These are phyloP conservation scores for Penicillium sp. DNA, from an alignment of 2,329 filamentous ascomycete species.

Conservation along the genomic window DNA sequence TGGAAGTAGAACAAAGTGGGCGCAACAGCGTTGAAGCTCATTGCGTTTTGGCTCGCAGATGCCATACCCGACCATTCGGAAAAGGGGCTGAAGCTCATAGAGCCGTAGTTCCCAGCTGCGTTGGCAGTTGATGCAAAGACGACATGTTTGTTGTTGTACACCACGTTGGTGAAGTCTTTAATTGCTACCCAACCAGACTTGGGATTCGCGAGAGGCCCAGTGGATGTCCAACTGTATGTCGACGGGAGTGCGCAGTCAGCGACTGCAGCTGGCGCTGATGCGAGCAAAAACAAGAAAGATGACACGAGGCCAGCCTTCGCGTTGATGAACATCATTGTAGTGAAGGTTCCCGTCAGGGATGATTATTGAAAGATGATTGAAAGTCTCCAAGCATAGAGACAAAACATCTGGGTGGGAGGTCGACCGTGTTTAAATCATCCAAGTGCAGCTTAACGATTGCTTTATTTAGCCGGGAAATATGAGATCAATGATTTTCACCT, in stretches of 20 bases:
- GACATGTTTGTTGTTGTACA: not conserved
- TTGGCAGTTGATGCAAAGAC: not conserved
- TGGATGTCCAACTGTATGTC: conserved; percentile 59
- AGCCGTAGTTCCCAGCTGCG: not conserved
- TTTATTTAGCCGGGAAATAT: too few relatives aligned
- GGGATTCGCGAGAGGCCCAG: conserved; percentile 53
- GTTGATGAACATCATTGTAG: too few relatives aligned
- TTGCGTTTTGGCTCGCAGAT: not conserved
- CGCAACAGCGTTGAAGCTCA: conserved; percentile 26
- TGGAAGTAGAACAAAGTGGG: conserved; percentile 65
- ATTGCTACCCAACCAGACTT: conserved; percentile 54
- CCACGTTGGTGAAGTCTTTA: not conserved
- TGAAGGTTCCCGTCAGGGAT: too few relatives aligned
- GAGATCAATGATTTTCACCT: too few relatives aligned
- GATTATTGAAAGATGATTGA: too few relatives aligned
- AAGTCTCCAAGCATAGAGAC: too few relatives aligned
- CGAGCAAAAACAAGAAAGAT: not conserved
- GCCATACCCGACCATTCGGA: not conserved
- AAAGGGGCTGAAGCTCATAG: not conserved
- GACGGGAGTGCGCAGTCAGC: conserved; percentile 48
- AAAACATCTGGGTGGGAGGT: too few relatives aligned
- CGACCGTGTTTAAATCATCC: too few relatives aligned
- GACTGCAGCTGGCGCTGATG: conserved; percentile 16
- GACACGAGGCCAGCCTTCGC: too few relatives aligned
- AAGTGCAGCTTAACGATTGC: too few relatives aligned